Base-by-base conservation (phyloP, 2,329 filamentous ascomycete species). In the Sporothrix pallida region DNA sequence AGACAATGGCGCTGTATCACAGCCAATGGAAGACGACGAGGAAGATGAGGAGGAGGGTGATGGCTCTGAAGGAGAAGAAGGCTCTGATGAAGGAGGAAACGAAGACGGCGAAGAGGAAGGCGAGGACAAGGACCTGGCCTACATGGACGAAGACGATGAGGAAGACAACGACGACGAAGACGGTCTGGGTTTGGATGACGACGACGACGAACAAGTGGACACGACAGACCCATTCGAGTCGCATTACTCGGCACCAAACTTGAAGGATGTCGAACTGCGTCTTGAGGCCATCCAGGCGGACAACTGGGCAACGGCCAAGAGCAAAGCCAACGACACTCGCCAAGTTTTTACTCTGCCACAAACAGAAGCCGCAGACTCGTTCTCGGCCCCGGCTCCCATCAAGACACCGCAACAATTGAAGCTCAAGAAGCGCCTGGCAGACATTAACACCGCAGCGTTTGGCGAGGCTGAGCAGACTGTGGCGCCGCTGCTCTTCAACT, bases 401-500 rank as follows among this genome's bases (percentile, higher is more conserved):
- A 76, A 82, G 7, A 82, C 82, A 0, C 80, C 86, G 0, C 81
- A 83, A 7, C 83, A 85, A 3, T 77, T 91, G 63, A 87, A 90
- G 77, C 85, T 96, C 73, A 97, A 97, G 82, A 87, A 90, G 75
- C 92, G 91, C 78, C 83, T 97, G 37, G 83, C 84, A 26, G 85
- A 88, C 72, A 50, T 69, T 70, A 84, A 88, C 77, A 82, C 89
- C 63, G 81, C 87, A 2, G 83, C 83, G 3, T 89, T 97, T 74
- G 86, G 89, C 72, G 82, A 85, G 0, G 80, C 91, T 0, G 90
- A 94, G 78, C 87, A 90, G 77, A 85, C 87, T 1, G 79, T 98
- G 52, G 89, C 91, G 1, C 88, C 92, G 0, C 85, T 92, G 10
- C 84, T 97, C 0, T 97, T 97, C 81, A 89, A 90, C 77, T 97